A percentile compares a stretch with the other conserved stretches of the same genome.
Conservation (phyloP, 1,284 basidiomycete genomes). For the Naganishia liquefaciens region DNA sequence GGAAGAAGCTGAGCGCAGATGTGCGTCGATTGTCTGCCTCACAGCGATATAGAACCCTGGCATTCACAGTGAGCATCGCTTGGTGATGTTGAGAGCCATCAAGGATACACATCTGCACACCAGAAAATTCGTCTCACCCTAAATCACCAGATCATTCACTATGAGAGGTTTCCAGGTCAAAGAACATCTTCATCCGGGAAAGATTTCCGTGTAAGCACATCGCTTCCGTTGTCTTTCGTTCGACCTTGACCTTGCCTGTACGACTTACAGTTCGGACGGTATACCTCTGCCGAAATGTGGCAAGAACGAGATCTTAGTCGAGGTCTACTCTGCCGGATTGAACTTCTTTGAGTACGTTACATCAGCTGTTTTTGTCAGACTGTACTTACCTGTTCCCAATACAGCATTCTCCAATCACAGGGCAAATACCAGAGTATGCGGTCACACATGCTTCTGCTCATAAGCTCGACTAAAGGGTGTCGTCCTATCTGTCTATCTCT, state of each 20-base stretch:
- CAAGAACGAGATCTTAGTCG: conserved; percentile 70
- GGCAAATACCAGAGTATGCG: conserved; percentile 74
- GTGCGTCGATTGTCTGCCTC: too few species aligned
- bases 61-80: neutral
- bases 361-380: conserved; percentile 1
- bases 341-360: conserved; percentile 50
- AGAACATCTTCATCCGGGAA: conserved; percentile 70
- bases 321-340: conserved; percentile 62
- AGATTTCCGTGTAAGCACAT: conserved; percentile 60
- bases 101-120: too few species aligned
- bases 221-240: too few species aligned
- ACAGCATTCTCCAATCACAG: conserved; percentile 72
- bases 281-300: conserved; percentile 63
- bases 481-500: too few species aligned
- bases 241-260: conserved; percentile 6
- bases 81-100: too few species aligned
- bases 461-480: neutral
- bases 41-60: too few species aligned
- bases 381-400: conserved; percentile 17
- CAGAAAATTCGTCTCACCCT: too few species aligned
- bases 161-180: conserved; percentile 81
- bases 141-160: too few species aligned
- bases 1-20: too few species aligned
- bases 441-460: neutral
- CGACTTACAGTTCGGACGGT: conserved; percentile 53